Percentiles rank a stretch among this genome's conserved stretches.
These are phyloP conservation scores for Fusarium nanum DNA, from an alignment of 2,329 filamentous ascomycete genomes.

Conservation along the genomic window DNA sequence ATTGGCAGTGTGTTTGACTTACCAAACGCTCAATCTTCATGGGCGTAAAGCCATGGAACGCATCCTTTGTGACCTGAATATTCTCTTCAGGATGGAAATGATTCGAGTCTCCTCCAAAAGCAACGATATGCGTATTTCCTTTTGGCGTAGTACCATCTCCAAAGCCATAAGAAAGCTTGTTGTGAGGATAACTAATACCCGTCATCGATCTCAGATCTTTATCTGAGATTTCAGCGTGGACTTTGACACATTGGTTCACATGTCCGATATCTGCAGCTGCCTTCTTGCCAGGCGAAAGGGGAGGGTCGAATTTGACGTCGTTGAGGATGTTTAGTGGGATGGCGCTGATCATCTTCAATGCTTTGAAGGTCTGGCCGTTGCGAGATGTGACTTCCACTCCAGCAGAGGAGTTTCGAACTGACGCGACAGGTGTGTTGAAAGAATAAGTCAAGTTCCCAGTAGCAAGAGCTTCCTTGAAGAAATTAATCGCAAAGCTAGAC, in stretches of 20 bases:
- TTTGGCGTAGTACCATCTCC: conserved; percentile 58
- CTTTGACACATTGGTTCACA: conserved; percentile 59
- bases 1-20: too few relatives aligned
- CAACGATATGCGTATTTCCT: conserved; percentile 61
- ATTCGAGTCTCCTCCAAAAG: conserved; percentile 57
- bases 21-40: conserved; percentile 49
- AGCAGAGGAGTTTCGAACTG: conserved; percentile 45
- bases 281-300: conserved; percentile 51
- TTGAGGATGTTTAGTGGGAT: conserved; percentile 59
- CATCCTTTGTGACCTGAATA: conserved; percentile 49
- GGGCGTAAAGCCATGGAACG: conserved; percentile 50
- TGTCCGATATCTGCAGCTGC: conserved; percentile 54
- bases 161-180: conserved; percentile 56
- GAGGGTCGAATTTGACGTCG: conserved; percentile 55
- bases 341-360: conserved; percentile 53
- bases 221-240: conserved; percentile 58
- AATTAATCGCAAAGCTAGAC: conserved; percentile 57
- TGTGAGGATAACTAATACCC: conserved; percentile 57
- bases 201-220: conserved; percentile 57
- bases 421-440: conserved; percentile 54
- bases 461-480: conserved; percentile 57
- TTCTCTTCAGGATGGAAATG: conserved; percentile 59
- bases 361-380: conserved; percentile 47
- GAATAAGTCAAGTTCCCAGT: conserved; percentile 55
- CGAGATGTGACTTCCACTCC: conserved; percentile 52